Conservation (phyloP, 2,329 filamentous ascomycete species). For the Ascosphaera pollenicola region DNA sequence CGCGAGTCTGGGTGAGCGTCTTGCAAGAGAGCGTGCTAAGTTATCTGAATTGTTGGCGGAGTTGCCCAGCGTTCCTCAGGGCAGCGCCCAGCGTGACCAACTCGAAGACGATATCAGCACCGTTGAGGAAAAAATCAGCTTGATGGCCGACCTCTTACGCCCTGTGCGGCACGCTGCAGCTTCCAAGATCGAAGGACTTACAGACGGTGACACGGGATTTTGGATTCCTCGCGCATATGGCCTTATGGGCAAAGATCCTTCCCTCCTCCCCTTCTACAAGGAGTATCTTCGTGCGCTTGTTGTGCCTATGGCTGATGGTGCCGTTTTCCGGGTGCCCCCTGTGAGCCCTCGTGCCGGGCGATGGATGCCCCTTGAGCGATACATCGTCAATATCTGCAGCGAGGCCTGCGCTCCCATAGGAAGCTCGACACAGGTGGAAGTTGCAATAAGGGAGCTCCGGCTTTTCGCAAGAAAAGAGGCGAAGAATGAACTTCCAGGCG, state of each 20-base stretch:
- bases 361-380: slow-evolving; percentile 92
- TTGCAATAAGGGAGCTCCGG: slow-evolving; percentile 70
- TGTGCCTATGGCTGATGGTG: slow-evolving; percentile 89
- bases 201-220: slow-evolving; percentile 81
- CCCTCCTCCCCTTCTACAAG: slow-evolving; percentile 86
- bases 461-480: slow-evolving; percentile 89
- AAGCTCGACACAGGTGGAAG: slow-evolving; percentile 88
- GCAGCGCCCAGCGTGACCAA: slow-evolving; percentile 56
- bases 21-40: slow-evolving; percentile 73
- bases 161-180: slow-evolving; percentile 85
- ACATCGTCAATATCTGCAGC: slow-evolving; percentile 90
- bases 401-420: slow-evolving; percentile 81
- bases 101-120: slow-evolving; percentile 88
- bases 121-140: slow-evolving; percentile 86
- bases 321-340: slow-evolving; percentile 57
- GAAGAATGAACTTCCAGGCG: slow-evolving; percentile 75
- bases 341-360: slow-evolving; percentile 78
- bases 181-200: slow-evolving; percentile 91
- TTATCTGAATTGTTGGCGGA: slow-evolving; percentile 70
- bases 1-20: slow-evolving; percentile 67
- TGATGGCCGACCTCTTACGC: slow-evolving; percentile 91
- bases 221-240: slow-evolving; percentile 93
- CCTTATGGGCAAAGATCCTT: slow-evolving; percentile 64
- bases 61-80: slow-evolving; percentile 59
- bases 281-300: slow-evolving; percentile 88